phyloP scores from a whole-genome alignment of 139 green algal genomes.

The Tetratostichococcus sp. region DNA sequence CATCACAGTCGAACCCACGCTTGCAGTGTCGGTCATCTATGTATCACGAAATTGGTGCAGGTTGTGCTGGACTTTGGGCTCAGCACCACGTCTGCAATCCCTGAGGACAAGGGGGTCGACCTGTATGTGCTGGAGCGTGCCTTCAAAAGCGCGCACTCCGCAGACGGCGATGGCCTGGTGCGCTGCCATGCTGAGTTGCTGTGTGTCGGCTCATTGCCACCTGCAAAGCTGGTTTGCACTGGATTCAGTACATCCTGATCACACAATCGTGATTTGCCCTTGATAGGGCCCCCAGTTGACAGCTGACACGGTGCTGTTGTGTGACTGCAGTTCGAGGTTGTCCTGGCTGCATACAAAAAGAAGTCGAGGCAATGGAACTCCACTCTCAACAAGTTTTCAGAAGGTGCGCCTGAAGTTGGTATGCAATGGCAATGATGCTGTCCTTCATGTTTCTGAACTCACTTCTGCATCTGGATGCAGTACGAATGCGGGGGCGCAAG shows the following conservation, averaged over 20 bases:
- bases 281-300: background rate
- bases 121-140: slow-evolving; percentile 88
- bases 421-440: too few relatives aligned
- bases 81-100: slow-evolving; percentile 56
- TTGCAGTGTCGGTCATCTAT: background rate
- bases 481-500: slow-evolving; percentile 75
- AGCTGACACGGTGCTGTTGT: too few relatives aligned
- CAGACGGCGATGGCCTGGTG: slow-evolving; percentile 24
- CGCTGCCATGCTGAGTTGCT: too few relatives aligned
- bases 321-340: slow-evolving; percentile 49
- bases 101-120: slow-evolving; percentile 83
- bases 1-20: too few relatives aligned
- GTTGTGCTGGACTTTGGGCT: slow-evolving; percentile 91
- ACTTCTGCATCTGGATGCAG: too few relatives aligned
- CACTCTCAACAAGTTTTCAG: slow-evolving; percentile 75
- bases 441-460: too few relatives aligned
- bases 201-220: too few relatives aligned
- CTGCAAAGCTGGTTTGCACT: too few relatives aligned
- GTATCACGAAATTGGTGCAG: slow-evolving; percentile 6
- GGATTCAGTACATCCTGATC: background rate
- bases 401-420: slow-evolving; percentile 38
- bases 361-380: slow-evolving; percentile 61
- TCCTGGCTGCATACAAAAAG: slow-evolving; percentile 70
- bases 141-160: slow-evolving; percentile 66
- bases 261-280: background rate